A percentile compares a stretch with the other conserved stretches of the same genome.
Evolutionary conservation across 352 stramenopile species (phyloP).

Genomic region (Pythium vanterpoolii): DNA sequence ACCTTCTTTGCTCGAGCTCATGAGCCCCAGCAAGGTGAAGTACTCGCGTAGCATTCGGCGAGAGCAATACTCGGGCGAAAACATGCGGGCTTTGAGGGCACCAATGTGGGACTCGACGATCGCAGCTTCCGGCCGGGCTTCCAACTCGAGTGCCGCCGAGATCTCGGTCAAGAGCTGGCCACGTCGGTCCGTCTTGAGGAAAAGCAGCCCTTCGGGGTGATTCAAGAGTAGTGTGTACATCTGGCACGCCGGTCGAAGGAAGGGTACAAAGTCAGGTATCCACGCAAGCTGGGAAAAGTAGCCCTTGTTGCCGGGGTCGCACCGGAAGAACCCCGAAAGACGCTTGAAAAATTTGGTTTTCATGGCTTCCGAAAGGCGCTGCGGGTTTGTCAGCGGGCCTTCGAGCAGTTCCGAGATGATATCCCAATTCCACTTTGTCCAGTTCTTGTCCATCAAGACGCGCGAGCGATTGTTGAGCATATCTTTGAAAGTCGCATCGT

Average conservation of each 20-base stretch:
- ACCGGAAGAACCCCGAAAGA: constrained; percentile 88
- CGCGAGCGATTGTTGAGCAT: constrained; percentile 85
- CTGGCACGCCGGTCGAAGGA: constrained; percentile 81
- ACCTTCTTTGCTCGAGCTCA: constrained; percentile 88
- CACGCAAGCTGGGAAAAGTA: constrained; percentile 88
- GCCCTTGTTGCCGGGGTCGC: constrained; percentile 85
- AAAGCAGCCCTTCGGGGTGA: constrained; percentile 80
- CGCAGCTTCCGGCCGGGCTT: constrained; percentile 78
- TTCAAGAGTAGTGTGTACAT: constrained; percentile 89
- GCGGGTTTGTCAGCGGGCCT: constrained; percentile 81
- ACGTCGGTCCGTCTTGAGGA: constrained; percentile 84
- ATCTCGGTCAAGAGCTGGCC: constrained; percentile 85
- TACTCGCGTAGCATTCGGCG: constrained; percentile 88
- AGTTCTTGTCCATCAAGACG: constrained; percentile 88
- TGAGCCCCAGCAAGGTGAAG: constrained; percentile 83
- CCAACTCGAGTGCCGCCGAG: constrained; percentile 76
- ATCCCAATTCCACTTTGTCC: constrained; percentile 91
- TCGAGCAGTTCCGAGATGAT: constrained; percentile 89
- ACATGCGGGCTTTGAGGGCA: constrained; percentile 85
- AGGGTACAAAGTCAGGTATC: constrained; percentile 89
- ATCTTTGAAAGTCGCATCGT: constrained; percentile 87
- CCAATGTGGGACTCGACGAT: constrained; percentile 89
- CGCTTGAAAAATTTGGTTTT: constrained; percentile 93
- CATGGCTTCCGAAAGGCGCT: constrained; percentile 86
- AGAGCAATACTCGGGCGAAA: constrained; percentile 84